phyloP scores from a whole-genome alignment of 2,329 filamentous ascomycete genomes.

The Penicillium sp. region DNA sequence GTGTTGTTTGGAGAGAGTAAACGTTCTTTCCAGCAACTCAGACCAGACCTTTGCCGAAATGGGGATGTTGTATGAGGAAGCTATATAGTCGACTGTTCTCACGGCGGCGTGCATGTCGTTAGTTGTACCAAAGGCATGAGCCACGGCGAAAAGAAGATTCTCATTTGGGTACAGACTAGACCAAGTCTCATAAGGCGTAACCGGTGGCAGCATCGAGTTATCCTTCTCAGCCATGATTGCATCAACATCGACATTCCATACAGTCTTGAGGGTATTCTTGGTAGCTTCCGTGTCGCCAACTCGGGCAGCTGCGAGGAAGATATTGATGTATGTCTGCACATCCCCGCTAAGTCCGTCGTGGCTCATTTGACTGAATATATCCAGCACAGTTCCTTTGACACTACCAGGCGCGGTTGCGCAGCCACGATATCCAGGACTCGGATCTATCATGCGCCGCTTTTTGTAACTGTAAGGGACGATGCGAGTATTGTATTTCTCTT shows the following conservation, averaged over 20 bases:
- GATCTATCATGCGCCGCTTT: conserved; percentile 24
- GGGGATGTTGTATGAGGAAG: conserved; percentile 56
- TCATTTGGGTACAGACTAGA: conserved; percentile 59
- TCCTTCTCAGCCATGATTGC: conserved; percentile 37
- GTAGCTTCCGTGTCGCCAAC: conserved; percentile 52
- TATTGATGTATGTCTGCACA: conserved; percentile 52
- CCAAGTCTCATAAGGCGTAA: conserved; percentile 44
- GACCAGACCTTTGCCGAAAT: conserved; percentile 63
- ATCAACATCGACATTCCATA: conserved; percentile 56
- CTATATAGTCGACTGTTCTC: conserved; percentile 61
- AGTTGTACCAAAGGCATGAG: conserved; percentile 66
- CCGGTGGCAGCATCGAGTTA: conserved; percentile 30
- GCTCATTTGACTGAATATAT: conserved; percentile 51
- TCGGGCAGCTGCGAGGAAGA: conserved; percentile 54
- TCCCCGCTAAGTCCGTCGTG: conserved; percentile 45
- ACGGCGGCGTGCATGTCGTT: conserved; percentile 60
- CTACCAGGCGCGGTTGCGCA: conserved; percentile 32
- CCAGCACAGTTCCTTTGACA: conserved; percentile 36
- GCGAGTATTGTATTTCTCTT: conserved; percentile 40
- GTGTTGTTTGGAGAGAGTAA: conserved; percentile 50
- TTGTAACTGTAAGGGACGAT: conserved; percentile 33
- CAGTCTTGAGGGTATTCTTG: conserved; percentile 48
- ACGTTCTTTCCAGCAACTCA: conserved; percentile 66
- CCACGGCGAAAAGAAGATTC: conserved; percentile 63
- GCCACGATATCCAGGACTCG: conserved; percentile 28